Base-by-base conservation (phyloP, 1,284 basidiomycete genomes). In the Ganoderma multipileum region DNA sequence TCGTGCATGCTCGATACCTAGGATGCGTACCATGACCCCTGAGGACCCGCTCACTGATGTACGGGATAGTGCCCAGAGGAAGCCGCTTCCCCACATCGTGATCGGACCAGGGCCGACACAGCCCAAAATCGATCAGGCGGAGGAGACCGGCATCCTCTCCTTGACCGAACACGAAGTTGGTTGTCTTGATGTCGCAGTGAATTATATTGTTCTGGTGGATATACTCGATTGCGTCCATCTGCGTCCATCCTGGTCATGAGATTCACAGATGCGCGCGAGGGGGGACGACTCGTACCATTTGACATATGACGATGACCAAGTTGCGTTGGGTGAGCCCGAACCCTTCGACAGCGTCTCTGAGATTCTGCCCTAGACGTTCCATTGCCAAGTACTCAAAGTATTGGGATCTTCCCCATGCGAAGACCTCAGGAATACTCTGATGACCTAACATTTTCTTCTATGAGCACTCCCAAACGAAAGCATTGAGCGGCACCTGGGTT, bases 301-400 rank as follows among this genome's bases (percentile, higher is more conserved):
- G 61, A 38, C 16, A 23, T 8, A 42, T 12, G 30, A 63, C 9
- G n/a, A 36, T 20, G 16, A 47, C 44, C 20, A 63, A 28, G 44
- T 47, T 63, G 3, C 47, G 26, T 14, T 28, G 28, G 18, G 61
- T 60, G 33, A 60, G 59, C 20, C 26, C 16, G 23, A 14, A 23
- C 20, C 16, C 28, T n/a, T 30, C 28, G 41, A 63, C 30, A 5
- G 12, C 26, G 3, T 6, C n/a, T 20, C 33, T 28, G 50, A 64
- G 59, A 4, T 52, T 16, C 12, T 12, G 26, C 28, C 50, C 50
- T 12, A 52, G 50, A 28, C 67, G 59, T 38, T 71, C 67, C 38
- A 65, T 50, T 8, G 67, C 63, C 18, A 71, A 47, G 23, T 68
- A 68, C 39, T 71, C 69, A 36, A 68, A 71, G 55, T 68, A 63